phyloP scores from a whole-genome alignment of 169 alveolate genomes.

The Eimeria zaria region DNA sequence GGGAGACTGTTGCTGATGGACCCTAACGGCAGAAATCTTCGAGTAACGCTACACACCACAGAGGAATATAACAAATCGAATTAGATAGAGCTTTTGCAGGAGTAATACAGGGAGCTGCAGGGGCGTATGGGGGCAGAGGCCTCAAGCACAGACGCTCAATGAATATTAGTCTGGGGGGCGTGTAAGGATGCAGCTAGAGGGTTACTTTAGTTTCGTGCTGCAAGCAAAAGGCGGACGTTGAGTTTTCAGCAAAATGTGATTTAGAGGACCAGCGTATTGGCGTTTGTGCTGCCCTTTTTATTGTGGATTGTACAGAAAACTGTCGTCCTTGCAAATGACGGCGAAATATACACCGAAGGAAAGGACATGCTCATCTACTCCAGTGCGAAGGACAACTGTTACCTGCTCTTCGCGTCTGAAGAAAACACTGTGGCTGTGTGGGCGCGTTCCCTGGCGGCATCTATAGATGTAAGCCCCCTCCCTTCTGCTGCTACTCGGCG shows the following conservation, averaged over 20 bases:
- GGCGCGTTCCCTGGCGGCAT: conserved; percentile 35
- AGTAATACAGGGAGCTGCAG: not conserved
- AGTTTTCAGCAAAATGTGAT: not conserved
- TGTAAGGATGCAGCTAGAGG: not conserved
- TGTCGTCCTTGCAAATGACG: conserved; percentile 50
- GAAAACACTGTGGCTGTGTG: conserved; percentile 25
- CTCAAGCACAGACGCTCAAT: not conserved
- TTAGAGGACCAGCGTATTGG: not conserved
- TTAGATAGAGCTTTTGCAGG: not conserved
- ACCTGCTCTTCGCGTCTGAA: conserved; percentile 49
- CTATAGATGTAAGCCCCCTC: conserved; percentile 15
- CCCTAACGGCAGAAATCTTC: conserved; percentile 32
- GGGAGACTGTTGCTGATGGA: conserved; percentile 62
- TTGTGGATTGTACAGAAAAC: conserved; percentile 12
- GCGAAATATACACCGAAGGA: conserved; percentile 71
- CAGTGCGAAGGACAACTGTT: conserved; percentile 55
- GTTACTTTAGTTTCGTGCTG: not conserved
- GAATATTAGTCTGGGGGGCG: not conserved
- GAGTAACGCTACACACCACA: conserved; percentile 1
- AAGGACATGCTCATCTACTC: conserved; percentile 56
- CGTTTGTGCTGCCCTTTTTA: not conserved
- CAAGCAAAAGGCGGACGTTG: not conserved
- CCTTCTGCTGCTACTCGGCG: not conserved
- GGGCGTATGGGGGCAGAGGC: not conserved
- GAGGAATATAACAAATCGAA: not conserved